Conservation (phyloP, 2,329 filamentous ascomycete genomes). For the Conoideocrella luteorostrata region DNA sequence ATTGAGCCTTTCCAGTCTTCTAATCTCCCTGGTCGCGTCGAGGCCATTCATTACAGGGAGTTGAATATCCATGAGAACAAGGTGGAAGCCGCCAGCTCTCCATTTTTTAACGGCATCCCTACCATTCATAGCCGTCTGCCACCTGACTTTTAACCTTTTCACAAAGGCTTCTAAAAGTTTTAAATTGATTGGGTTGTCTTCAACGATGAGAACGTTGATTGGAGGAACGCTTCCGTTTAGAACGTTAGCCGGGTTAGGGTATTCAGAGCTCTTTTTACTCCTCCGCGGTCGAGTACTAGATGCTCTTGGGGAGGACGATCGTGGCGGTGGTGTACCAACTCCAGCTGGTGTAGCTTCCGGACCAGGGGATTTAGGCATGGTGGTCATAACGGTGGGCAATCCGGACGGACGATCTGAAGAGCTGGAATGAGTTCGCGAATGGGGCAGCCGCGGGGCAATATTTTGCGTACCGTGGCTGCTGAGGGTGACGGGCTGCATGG, state of each 20-base stretch:
- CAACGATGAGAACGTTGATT: conserved; percentile 95
- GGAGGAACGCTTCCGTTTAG: conserved; percentile 82
- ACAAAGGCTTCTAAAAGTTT: conserved; percentile 91
- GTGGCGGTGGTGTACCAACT: conserved; percentile 47
- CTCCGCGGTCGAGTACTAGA: conserved; percentile 41
- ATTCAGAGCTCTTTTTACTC: conserved; percentile 44
- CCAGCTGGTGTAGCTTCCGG: conserved; percentile 37
- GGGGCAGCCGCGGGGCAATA: conserved; percentile 32
- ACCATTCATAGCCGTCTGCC: conserved; percentile 96
- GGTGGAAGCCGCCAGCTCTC: conserved; percentile 85
- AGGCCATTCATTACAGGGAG: conserved; percentile 93
- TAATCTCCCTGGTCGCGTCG: conserved; percentile 90
- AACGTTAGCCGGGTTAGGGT: conserved; percentile 50
- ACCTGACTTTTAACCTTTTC: conserved; percentile 89
- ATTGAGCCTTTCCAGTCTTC: conserved; percentile 82
- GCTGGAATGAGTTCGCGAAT: conserved; percentile 53
- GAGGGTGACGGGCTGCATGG: conserved; percentile 20
- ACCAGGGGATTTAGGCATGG: conserved; percentile 45
- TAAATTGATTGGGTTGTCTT: conserved; percentile 97
- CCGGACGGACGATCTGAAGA: conserved; percentile 45
- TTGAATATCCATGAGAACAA: conserved; percentile 98
- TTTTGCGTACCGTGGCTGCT: conserved; percentile 29
- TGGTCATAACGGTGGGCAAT: conserved; percentile 41
- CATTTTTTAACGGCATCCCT: conserved; percentile 90
- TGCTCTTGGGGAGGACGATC: conserved; percentile 42